Percentiles rank a stretch among this genome's conserved stretches.
These are phyloP conservation scores for Eucalyptus pauciflora DNA, from an alignment of 345 rosid genomes.

Conservation along the genomic window DNA sequence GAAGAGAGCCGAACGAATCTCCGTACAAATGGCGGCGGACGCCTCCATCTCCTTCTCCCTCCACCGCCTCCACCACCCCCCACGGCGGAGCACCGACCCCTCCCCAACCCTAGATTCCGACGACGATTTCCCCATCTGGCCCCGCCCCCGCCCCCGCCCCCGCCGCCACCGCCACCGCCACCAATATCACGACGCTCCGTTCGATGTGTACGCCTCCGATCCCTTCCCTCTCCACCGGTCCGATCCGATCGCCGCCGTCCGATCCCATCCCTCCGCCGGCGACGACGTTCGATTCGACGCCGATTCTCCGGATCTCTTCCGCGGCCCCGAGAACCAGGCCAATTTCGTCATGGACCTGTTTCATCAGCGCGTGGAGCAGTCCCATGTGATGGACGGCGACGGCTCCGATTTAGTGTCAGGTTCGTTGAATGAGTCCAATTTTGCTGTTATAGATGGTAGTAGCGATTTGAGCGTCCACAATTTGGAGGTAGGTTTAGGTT, in stretches of 20 bases:
- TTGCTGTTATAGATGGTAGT: slow-evolving; percentile 30
- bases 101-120: slow-evolving; percentile 2
- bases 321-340: slow-evolving; percentile 46
- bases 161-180: not conserved
- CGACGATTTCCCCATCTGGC: slow-evolving; percentile 26
- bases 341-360: slow-evolving; percentile 85
- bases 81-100: not conserved
- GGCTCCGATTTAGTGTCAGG: slow-evolving; percentile 15
- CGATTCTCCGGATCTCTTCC: slow-evolving; percentile 35
- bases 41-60: slow-evolving; percentile 21
- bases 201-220: not conserved
- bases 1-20: not conserved
- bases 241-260: slow-evolving; percentile 7
- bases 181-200: not conserved
- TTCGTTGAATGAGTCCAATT: slow-evolving; percentile 11
- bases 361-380: slow-evolving; percentile 86
- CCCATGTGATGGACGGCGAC: slow-evolving; percentile 25
- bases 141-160: not conserved
- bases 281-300: slow-evolving; percentile 8
- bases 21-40: slow-evolving; percentile 5
- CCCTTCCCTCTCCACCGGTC: not conserved
- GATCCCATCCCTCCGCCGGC: not conserved
- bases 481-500: slow-evolving; percentile 34
- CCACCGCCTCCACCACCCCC: slow-evolving; percentile 1
- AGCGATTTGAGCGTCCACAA: slow-evolving; percentile 12